These are phyloP conservation scores for Cladophialophora yegresii DNA, from an alignment of 2,329 filamentous ascomycete species.

Conservation along the genomic window DNA sequence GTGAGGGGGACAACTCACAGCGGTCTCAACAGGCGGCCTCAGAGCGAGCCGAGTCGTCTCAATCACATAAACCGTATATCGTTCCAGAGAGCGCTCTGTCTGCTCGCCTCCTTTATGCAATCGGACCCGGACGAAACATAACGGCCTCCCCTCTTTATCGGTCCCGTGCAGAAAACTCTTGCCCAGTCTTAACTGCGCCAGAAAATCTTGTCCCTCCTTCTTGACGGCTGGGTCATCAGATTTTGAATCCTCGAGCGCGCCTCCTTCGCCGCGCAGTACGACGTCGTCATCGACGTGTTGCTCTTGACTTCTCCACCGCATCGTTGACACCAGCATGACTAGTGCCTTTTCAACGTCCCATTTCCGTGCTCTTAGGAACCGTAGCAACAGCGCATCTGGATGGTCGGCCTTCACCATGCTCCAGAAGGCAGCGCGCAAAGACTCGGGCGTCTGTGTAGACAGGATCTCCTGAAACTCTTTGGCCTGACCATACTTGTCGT, in stretches of 20 bases:
- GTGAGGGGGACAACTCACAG: slow-evolving; percentile 62
- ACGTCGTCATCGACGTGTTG: slow-evolving; percentile 89
- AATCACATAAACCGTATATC: slow-evolving; percentile 90
- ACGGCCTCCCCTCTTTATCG: slow-evolving; percentile 80
- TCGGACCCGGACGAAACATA: slow-evolving; percentile 81
- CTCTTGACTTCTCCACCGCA: slow-evolving; percentile 83
- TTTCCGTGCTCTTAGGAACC: slow-evolving; percentile 85
- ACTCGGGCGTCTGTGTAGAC: slow-evolving; percentile 72
- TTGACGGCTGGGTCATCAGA: slow-evolving; percentile 62
- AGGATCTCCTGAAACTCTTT: slow-evolving; percentile 84
- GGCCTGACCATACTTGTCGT: slow-evolving; percentile 91
- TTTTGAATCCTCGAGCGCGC: slow-evolving; percentile 62
- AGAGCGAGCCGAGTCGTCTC: slow-evolving; percentile 89
- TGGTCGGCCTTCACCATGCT: slow-evolving; percentile 93
- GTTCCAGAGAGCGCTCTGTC: slow-evolving; percentile 76
- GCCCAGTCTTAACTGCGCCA: slow-evolving; percentile 80
- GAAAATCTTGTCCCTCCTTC: slow-evolving; percentile 73
- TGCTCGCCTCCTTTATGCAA: slow-evolving; percentile 83
- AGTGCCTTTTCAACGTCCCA: slow-evolving; percentile 95
- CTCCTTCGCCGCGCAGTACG: slow-evolving; percentile 72
- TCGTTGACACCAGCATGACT: slow-evolving; percentile 90
- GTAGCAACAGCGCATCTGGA: slow-evolving; percentile 78
- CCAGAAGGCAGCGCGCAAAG: slow-evolving; percentile 82
- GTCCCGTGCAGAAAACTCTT: slow-evolving; percentile 90
- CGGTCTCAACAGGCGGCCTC: slow-evolving; percentile 79